phyloP scores from a whole-genome alignment of 2,329 filamentous ascomycete species.

The Stylonectria norvegica region DNA sequence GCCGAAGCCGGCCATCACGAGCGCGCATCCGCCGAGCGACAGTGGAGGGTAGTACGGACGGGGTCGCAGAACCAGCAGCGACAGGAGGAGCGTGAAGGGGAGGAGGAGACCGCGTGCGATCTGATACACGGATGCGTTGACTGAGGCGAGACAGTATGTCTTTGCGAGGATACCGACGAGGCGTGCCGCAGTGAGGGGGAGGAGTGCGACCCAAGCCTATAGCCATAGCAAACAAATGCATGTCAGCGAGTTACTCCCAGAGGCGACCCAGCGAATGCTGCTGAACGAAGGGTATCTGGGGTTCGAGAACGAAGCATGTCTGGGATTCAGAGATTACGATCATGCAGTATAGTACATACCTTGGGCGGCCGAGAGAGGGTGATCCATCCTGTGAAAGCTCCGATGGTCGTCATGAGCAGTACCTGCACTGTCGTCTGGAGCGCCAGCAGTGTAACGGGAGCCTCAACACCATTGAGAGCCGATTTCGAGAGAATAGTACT shows the following conservation, averaged over 20 bases:
- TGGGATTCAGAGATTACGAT: neutral
- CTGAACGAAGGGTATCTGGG: neutral
- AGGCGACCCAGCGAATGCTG: too few relatives aligned
- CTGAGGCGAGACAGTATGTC: slow-evolving; percentile 27
- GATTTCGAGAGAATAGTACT: slow-evolving; percentile 27
- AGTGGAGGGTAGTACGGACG: slow-evolving; percentile 27
- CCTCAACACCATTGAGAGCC: slow-evolving; percentile 25
- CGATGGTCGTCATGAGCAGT: slow-evolving; percentile 21
- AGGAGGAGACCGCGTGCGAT: slow-evolving; percentile 26
- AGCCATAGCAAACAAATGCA: neutral
- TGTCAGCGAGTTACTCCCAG: slow-evolving; percentile 5
- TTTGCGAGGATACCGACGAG: slow-evolving; percentile 26
- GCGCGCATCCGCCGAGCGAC: slow-evolving; percentile 24
- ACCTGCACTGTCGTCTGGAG: slow-evolving; percentile 25
- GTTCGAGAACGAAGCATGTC: neutral
- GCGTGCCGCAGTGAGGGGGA: slow-evolving; percentile 24
- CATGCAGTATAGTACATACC: slow-evolving; percentile 10
- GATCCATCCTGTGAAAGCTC: slow-evolving; percentile 23
- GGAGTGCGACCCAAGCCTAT: slow-evolving; percentile 23
- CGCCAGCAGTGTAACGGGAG: slow-evolving; percentile 24
- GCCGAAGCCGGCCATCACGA: slow-evolving; percentile 27
- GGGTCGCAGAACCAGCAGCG: slow-evolving; percentile 24
- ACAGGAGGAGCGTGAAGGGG: slow-evolving; percentile 25
- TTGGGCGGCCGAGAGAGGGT: slow-evolving; percentile 20
- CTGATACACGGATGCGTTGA: slow-evolving; percentile 28